Evolutionary conservation across 768 basidiomycete species (phyloP).

Genomic region (Mycena albidolilacea): DNA sequence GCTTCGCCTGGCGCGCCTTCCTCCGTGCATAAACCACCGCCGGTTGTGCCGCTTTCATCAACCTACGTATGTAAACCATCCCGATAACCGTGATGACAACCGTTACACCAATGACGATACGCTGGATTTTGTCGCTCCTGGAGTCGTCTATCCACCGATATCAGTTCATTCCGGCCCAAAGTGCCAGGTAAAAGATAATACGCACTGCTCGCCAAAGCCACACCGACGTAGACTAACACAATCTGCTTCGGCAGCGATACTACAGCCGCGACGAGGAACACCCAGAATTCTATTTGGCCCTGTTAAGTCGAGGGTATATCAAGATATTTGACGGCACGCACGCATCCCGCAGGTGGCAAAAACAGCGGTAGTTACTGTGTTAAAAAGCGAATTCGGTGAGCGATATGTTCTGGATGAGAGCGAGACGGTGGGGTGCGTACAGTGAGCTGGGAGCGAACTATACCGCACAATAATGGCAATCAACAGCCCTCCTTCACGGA

Average conservation of each 20-base stretch:
- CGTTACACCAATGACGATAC: background rate
- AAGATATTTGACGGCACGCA: no score
- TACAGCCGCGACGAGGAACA: constrained; percentile 57
- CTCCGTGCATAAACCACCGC: constrained; percentile 41
- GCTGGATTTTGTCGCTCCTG: background rate
- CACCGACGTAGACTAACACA: constrained; percentile 61
- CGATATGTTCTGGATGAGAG: background rate
- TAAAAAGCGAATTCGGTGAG: background rate
- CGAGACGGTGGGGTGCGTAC: background rate
- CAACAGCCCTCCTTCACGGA: constrained; percentile 60
- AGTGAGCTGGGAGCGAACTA: constrained; percentile 49
- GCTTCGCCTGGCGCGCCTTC: constrained; percentile 39
- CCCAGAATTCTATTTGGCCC: constrained; percentile 43
- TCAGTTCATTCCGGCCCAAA: background rate
- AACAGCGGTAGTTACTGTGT: constrained; percentile 57
- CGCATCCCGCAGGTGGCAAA: constrained; percentile 60
- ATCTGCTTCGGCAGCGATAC: constrained; percentile 62
- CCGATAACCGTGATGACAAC: background rate
- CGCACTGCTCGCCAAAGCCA: constrained; percentile 35
- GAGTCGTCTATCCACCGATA: background rate
- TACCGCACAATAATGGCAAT: constrained; percentile 50
- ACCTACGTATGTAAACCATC: constrained; percentile 55
- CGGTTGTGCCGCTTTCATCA: constrained; percentile 49
- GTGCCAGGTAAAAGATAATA: background rate
- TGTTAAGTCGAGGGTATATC: background rate